Conservation (phyloP, 1,139 yeast genomes). For the Barnettozyma hawaiiensis region DNA sequence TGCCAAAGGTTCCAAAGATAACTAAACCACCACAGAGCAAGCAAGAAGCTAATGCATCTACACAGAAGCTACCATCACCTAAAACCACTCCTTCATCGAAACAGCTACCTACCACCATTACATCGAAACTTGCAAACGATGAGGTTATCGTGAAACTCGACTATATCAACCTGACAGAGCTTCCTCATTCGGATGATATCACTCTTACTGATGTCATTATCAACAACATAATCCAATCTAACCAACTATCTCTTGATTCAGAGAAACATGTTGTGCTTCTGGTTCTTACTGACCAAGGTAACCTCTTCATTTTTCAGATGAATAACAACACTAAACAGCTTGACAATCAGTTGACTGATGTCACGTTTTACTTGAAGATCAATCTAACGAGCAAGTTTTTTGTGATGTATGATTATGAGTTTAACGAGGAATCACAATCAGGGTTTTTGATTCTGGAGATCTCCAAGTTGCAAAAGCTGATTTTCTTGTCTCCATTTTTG, state of each 20-base stretch:
- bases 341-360: constrained; percentile 19
- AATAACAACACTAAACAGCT: constrained; percentile 5
- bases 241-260: constrained; percentile 33
- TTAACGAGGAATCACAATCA: constrained; percentile 43
- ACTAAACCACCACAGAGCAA: neutral
- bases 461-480: constrained; percentile 51
- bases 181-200: constrained; percentile 24
- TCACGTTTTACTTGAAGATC: constrained; percentile 43
- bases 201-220: constrained; percentile 33
- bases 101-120: neutral
- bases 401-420: constrained; percentile 76
- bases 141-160: constrained; percentile 37
- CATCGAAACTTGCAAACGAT: constrained; percentile 5
- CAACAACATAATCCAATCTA: constrained; percentile 37
- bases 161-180: constrained; percentile 34
- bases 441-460: constrained; percentile 66
- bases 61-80: neutral
- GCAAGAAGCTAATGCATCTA: neutral
- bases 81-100: neutral
- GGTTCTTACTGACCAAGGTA: constrained; percentile 35
- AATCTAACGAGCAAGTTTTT: constrained; percentile 55
- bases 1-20: neutral
- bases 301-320: constrained; percentile 28
- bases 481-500: constrained; percentile 40
- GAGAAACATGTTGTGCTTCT: constrained; percentile 32